phyloP scores from a whole-genome alignment of 2,329 filamentous ascomycete species.

The Exutisphaerella laricina region DNA sequence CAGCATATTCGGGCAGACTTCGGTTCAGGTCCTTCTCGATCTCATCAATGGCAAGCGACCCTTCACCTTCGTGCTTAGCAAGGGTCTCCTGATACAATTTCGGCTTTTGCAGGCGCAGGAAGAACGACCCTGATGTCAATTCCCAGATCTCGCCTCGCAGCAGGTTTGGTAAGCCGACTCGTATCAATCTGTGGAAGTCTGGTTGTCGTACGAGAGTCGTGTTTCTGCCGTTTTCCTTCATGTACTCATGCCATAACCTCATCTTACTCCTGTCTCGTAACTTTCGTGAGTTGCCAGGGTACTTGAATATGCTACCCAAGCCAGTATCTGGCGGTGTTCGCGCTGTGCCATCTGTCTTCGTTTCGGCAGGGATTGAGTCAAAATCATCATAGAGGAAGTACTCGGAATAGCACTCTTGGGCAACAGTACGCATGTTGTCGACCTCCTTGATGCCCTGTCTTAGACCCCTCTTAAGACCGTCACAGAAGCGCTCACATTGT shows the following conservation, averaged over 20 bases:
- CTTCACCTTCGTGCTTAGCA: conserved; percentile 72
- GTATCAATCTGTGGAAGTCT: conserved; percentile 95
- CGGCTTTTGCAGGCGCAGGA: conserved; percentile 78
- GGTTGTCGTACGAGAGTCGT: conserved; percentile 88
- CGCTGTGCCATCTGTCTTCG: conserved; percentile 31
- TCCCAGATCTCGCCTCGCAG: conserved; percentile 95
- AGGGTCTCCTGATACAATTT: conserved; percentile 79
- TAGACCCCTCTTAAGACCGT: conserved; percentile 85
- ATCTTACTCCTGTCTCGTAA: conserved; percentile 94
- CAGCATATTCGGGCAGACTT: conserved; percentile 92
- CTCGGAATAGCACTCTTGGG: conserved; percentile 85
- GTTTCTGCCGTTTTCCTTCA: conserved; percentile 87
- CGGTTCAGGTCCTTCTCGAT: conserved; percentile 98
- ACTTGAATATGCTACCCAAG: conserved; percentile 84
- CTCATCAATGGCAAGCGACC: conserved; percentile 94
- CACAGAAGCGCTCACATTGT: conserved; percentile 91
- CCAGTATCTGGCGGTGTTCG: conserved; percentile 74
- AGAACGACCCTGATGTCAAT: conserved; percentile 84
- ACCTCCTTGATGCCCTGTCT: conserved; percentile 83
- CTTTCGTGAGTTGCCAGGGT: conserved; percentile 92
- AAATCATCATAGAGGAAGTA: conserved; percentile 48
- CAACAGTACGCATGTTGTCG: conserved; percentile 72
- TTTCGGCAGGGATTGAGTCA: conserved; percentile 46
- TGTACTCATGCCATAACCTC: conserved; percentile 93
- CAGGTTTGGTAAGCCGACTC: conserved; percentile 89